Evolutionary conservation across 345 rosid genomes (phyloP), one percentile per base, ranked within the genome.

Genomic region (Pugionium dolabratum): DNA sequence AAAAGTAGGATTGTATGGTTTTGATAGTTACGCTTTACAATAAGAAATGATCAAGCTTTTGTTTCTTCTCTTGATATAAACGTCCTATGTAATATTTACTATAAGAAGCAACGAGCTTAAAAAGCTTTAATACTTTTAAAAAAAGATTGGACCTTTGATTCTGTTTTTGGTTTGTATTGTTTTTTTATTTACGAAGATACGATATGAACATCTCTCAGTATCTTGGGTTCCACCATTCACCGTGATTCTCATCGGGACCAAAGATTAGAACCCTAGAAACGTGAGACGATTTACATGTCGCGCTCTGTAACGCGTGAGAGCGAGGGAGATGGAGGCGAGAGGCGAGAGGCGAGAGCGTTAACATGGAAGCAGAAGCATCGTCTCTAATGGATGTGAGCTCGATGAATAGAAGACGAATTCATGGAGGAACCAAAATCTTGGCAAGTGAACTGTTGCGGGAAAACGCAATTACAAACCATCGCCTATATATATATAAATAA

Each of bases 151-250:
- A 48, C 43, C 44, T 71, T 63, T 62, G 69, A 55, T 62, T 62
- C 69, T 72, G 18, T 18, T 18, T 18, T 18, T 18, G 18, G 64
- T 61, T 28, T 41, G 44, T 68, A 59, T 66, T 44, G 57, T 18
- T 44, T 62, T 51, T 62, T 31, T 53, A 18, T 18, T 18, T 18
- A 18, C 18, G 18, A 18, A 18, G 18, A 18, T 18, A 18, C 96
- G 27, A 90, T 81, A 70, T 90, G 97, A 37, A 90, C 86, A 79
- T 88, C 83, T 70, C 76, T 86, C 67, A 82, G 71, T 62, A 41
- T 74, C 6, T 64, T 77, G 44, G 82, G 55, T 46, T 69, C 55
- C 30, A 64, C 9, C 54, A 54, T 35, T 75, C 80, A 59, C 56
- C 64, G 70, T 72, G 45, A 62, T 30, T 46, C 58, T 56, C 11